These are phyloP conservation scores for Macrolepiota fuliginosa DNA, from an alignment of 768 basidiomycete genomes.

Conservation along the genomic window DNA sequence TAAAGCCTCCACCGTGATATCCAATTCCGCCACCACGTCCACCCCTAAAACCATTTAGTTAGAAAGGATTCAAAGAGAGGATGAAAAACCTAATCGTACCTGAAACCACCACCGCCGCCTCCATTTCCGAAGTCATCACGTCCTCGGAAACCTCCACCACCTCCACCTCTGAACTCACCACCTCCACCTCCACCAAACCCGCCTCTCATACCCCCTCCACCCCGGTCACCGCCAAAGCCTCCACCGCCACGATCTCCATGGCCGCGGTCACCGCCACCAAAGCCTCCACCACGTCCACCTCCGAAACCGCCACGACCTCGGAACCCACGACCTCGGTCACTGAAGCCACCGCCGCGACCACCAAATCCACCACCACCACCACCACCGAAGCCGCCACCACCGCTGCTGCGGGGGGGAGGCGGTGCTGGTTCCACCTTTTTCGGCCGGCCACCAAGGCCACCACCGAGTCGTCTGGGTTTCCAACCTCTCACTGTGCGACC, in stretches of 20 bases:
- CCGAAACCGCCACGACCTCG: constrained; percentile 40
- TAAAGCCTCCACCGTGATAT: constrained; percentile 60
- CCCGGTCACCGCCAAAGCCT: constrained; percentile 33
- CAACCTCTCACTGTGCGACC: constrained; percentile 97
- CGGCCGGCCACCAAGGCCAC: constrained; percentile 98
- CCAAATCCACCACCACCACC: constrained; percentile 35
- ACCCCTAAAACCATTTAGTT: constrained; percentile 36
- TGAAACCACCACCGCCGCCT: constrained; percentile 46
- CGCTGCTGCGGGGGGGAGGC: constrained; percentile 29
- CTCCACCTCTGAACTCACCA: constrained; percentile 25
- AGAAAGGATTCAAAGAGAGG: neutral
- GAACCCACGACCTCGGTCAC: constrained; percentile 41
- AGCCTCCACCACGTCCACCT: constrained; percentile 35
- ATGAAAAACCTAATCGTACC: constrained; percentile 31
- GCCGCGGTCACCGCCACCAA: constrained; percentile 36
- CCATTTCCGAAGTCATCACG: constrained; percentile 35
- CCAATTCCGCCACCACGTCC: constrained; percentile 75
- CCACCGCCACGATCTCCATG: constrained; percentile 43
- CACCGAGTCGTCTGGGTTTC: constrained; percentile 95
- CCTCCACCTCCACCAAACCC: constrained; percentile 44
- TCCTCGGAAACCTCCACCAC: constrained; percentile 34
- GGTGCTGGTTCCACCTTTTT: constrained; percentile 64
- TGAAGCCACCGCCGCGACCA: constrained; percentile 42
- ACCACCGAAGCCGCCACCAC: constrained; percentile 32
- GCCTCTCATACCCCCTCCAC: constrained; percentile 39